Evolutionary conservation across 371 early-diverging fungal species (phyloP).

Genomic region (Lichtheimia ramosa): DNA sequence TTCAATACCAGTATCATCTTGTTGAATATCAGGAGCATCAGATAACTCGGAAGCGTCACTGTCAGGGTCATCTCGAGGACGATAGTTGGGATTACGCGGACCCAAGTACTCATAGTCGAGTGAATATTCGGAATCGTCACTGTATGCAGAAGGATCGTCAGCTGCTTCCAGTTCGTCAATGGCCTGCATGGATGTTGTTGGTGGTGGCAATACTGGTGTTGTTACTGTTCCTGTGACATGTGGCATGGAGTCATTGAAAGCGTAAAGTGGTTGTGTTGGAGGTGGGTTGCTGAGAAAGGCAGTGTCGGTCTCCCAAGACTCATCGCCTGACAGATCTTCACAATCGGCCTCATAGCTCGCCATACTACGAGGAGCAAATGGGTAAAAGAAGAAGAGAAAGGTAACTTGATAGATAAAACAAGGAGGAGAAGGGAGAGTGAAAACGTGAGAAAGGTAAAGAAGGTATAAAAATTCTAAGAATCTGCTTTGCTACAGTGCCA

Average conservation of each 20-base stretch:
- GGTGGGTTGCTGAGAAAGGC: neutral
- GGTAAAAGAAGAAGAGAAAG: neutral
- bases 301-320: neutral
- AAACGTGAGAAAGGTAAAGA: constrained; percentile 11
- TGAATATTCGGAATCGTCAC: constrained; percentile 42
- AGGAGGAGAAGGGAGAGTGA: constrained; percentile 5
- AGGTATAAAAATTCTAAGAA: constrained; percentile 3
- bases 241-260: neutral
- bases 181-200: neutral
- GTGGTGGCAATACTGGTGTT: neutral
- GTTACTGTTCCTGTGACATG: neutral
- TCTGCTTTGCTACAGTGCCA: neutral
- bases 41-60: constrained; percentile 45
- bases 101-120: constrained; percentile 50
- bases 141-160: constrained; percentile 3
- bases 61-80: constrained; percentile 34
- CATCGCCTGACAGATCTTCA: constrained; percentile 13
- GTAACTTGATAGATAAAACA: neutral
- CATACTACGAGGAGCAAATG: constrained; percentile 4
- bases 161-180: neutral
- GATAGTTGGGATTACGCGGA: constrained; percentile 42
- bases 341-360: constrained; percentile 21
- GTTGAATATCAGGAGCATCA: neutral
- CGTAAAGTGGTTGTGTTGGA: neutral
- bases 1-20: neutral